Conservation (phyloP, 2,329 filamentous ascomycete species). For the Aureobasidium melanogenum region DNA sequence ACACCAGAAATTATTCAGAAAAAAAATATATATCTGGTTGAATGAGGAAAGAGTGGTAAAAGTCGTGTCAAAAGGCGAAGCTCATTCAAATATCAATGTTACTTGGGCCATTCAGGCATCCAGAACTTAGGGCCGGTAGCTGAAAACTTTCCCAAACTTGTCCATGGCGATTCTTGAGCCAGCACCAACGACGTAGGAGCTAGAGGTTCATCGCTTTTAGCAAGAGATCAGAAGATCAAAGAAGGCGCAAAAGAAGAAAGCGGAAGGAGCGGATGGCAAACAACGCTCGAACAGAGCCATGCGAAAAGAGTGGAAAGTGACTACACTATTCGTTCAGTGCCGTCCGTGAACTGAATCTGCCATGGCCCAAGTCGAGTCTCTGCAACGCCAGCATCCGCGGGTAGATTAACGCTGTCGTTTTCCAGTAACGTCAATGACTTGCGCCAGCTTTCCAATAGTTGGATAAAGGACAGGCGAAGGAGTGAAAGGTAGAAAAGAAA, state of each 20-base stretch:
- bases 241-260: neutral
- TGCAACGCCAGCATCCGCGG: neutral
- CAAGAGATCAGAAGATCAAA: neutral
- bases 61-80: neutral
- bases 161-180: neutral
- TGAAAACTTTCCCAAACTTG: neutral
- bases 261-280: neutral
- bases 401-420: neutral
- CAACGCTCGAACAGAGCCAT: neutral
- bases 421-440: neutral
- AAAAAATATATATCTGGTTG: no score
- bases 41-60: neutral
- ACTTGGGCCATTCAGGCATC: no score
- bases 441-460: neutral
- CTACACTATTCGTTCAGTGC: neutral
- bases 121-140: neutral
- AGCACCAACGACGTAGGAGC: neutral
- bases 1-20: no score
- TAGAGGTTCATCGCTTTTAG: neutral
- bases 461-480: neutral
- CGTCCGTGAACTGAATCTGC: neutral
- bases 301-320: neutral
- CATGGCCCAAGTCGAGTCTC: neutral
- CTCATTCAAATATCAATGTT: neutral
- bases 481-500: neutral